Conservation (phyloP, 148 eudicot species). For the Amaranthus palmeri region DNA sequence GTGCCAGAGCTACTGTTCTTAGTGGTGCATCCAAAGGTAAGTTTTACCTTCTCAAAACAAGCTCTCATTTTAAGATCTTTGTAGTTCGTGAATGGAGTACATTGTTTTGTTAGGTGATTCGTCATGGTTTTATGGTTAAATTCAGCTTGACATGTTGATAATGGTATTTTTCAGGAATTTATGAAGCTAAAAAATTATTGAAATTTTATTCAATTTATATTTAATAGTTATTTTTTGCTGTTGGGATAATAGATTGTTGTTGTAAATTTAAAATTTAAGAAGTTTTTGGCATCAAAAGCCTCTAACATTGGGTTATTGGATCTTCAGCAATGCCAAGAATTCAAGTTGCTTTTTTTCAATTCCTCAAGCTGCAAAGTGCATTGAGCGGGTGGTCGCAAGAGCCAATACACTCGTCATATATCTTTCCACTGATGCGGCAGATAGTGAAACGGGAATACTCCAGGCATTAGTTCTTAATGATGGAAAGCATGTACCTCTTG, state of each 20-base stretch:
- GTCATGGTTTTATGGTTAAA: background rate
- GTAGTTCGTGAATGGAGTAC: too few species aligned
- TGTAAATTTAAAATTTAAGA: background rate
- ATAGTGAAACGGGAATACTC: constrained; percentile 81
- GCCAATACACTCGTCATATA: constrained; percentile 77
- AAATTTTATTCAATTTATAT: too few species aligned
- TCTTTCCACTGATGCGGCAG: constrained; percentile 98
- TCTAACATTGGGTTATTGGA: constrained; percentile 14
- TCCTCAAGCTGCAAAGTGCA: constrained; percentile 96
- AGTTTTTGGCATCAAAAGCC: background rate
- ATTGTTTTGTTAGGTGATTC: background rate
- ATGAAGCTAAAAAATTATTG: constrained; percentile 44
- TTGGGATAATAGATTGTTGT: too few species aligned
- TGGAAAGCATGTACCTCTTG: constrained; percentile 81
- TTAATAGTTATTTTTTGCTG: too few species aligned
- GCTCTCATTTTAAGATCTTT: background rate
- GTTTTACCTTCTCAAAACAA: background rate
- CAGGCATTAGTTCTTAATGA: constrained; percentile 62
- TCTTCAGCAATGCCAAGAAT: constrained; percentile 76
- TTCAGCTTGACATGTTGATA: background rate
- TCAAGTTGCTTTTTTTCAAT: constrained; percentile 90
- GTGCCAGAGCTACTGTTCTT: constrained; percentile 89
- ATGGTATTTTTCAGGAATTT: constrained; percentile 49
- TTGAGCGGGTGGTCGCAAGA: constrained; percentile 65
- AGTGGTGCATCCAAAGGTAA: constrained; percentile 99